These are phyloP conservation scores for Draba incana DNA, from an alignment of 345 rosid species.

Conservation along the genomic window DNA sequence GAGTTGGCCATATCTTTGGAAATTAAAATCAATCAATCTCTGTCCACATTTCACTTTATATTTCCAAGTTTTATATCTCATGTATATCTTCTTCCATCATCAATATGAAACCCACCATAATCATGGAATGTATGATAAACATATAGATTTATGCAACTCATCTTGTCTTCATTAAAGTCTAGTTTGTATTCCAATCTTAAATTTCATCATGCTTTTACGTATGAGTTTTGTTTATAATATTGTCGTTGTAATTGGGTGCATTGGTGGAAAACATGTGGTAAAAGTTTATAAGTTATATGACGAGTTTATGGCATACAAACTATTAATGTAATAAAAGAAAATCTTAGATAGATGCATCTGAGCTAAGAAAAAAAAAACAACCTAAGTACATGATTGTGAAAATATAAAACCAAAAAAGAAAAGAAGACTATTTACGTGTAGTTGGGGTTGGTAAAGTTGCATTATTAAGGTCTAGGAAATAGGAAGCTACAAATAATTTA, in stretches of 20 bases:
- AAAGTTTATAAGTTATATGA: constrained; percentile 5
- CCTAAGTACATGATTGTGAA: constrained; percentile 14
- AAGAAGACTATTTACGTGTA: constrained; percentile 1
- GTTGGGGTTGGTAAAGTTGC: constrained; percentile 37
- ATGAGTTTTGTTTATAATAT: background rate
- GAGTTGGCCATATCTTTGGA: constrained; percentile 38
- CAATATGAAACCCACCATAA: constrained; percentile 28
- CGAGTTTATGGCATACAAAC: background rate
- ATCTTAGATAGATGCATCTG: background rate
- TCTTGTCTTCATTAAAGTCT: constrained; percentile 10
- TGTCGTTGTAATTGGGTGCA: constrained; percentile 1
- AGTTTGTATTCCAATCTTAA: background rate
- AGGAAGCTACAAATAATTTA: constrained; percentile 24
- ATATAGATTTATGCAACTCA: background rate
- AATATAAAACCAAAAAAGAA: background rate
- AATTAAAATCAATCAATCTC: constrained; percentile 22
- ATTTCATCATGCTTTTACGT: background rate
- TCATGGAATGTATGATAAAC: constrained; percentile 1
- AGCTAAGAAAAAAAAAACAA: background rate
- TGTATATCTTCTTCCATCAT: constrained; percentile 25
- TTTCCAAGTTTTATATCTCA: constrained; percentile 25
- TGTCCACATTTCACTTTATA: constrained; percentile 33
- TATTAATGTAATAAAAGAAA: background rate
- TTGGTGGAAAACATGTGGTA: constrained; percentile 1
- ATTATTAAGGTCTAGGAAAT: constrained; percentile 21